phyloP scores from a whole-genome alignment of 2,329 filamentous ascomycete genomes.

The Penicillium italicum region DNA sequence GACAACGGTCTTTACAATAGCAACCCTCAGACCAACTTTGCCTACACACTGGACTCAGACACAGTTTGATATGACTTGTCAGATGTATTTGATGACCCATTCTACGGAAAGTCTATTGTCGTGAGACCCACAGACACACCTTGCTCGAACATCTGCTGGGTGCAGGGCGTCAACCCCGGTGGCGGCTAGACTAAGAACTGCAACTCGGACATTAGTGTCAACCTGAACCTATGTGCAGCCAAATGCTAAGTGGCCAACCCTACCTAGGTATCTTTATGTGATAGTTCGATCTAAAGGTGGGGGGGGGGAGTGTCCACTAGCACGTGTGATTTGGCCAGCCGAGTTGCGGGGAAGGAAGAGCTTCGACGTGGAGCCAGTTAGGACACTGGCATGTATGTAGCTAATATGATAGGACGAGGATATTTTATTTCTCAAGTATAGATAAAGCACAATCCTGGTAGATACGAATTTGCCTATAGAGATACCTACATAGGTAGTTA shows the following conservation, averaged over 20 bases:
- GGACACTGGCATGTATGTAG: neutral
- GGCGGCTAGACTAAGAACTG: conserved; percentile 35
- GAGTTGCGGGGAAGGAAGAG: neutral
- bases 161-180: conserved; percentile 27
- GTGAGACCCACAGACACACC: conserved; percentile 24
- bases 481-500: too few species aligned
- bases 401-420: neutral
- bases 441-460: neutral
- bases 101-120: conserved; percentile 28
- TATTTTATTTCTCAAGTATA: neutral
- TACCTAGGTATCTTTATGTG: neutral
- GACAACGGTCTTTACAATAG: conserved; percentile 37
- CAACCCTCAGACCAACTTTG: conserved; percentile 40
- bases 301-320: neutral
- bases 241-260: conserved; percentile 25
- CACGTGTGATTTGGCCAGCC: neutral
- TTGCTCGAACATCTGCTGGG: conserved; percentile 34
- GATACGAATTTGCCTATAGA: neutral
- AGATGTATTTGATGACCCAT: conserved; percentile 44
- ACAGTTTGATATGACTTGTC: conserved; percentile 44
- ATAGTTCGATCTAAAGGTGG: neutral
- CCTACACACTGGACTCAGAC: conserved; percentile 39
- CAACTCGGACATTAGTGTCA: conserved; percentile 23
- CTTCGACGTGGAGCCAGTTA: neutral
- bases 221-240: conserved; percentile 31